A percentile compares a stretch with the other conserved stretches of the same genome.
Evolutionary conservation across 192 early-diverging fungal genomes (phyloP).

Genomic region (Coemansia sp.): DNA sequence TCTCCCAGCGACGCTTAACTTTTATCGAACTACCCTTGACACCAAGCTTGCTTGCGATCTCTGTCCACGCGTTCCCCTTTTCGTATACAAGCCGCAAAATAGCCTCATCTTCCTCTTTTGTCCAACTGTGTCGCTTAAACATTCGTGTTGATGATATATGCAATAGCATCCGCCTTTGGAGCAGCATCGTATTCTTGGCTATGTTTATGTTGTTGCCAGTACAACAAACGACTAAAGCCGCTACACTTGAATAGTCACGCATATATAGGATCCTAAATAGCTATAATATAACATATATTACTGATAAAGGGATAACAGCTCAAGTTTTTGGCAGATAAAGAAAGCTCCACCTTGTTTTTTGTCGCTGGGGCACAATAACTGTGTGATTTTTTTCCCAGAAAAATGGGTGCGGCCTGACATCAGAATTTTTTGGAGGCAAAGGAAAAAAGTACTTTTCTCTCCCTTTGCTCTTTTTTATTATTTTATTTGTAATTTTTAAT

Average conservation of each 20-base stretch:
- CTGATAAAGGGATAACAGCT: no score
- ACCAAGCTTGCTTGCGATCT: constrained; percentile 32
- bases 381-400: no score
- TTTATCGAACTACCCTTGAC: constrained; percentile 27
- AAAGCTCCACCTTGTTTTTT: no score
- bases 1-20: constrained; percentile 30
- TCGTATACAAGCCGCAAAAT: constrained; percentile 17
- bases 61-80: constrained; percentile 21
- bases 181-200: background rate
- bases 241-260: background rate
- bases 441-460: no score
- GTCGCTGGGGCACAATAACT: no score
- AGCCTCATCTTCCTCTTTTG: constrained; percentile 29
- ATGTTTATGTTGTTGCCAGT: background rate
- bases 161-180: background rate
- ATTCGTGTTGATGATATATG: background rate
- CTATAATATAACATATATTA: no score
- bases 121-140: constrained; percentile 25
- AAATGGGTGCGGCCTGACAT: no score
- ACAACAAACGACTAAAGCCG: no score
- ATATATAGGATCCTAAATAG: background rate
- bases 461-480: no score
- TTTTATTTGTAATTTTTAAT: no score
- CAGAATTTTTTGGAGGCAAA: no score
- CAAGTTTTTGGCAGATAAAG: no score